A percentile compares a stretch with the other conserved stretches of the same genome.
phyloP scores from a whole-genome alignment of 805 yeast species.

The Lachancea cidri region DNA sequence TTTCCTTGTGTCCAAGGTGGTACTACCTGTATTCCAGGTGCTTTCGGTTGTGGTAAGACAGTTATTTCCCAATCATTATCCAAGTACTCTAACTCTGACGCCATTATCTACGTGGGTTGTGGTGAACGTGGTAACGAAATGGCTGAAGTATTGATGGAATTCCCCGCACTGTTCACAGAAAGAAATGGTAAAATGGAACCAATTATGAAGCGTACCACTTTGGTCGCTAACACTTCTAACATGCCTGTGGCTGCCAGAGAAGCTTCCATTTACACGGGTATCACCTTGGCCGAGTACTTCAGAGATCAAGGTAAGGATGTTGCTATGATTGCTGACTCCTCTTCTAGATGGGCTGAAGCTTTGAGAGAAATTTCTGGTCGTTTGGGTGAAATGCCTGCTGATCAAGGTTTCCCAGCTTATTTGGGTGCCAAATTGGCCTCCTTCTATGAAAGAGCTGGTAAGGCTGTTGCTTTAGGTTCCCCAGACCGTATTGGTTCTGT shows the following conservation, averaged over 20 bases:
- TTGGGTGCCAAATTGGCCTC: conserved; percentile 98
- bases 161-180: conserved; percentile 95
- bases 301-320: conserved; percentile 99
- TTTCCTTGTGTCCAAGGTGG: conserved; percentile 99
- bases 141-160: conserved; percentile 99
- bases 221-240: conserved; percentile 97
- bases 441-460: conserved; percentile 99
- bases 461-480: conserved; percentile 89
- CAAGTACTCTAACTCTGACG: conserved; percentile 95
- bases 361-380: conserved; percentile 99
- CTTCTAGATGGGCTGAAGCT: conserved; percentile 99
- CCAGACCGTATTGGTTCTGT: conserved; percentile 97
- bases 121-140: conserved; percentile 99
- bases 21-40: conserved; percentile 99
- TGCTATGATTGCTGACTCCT: conserved; percentile 99
- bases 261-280: conserved; percentile 98
- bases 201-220: conserved; percentile 97
- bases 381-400: conserved; percentile 99
- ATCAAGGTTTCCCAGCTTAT: conserved; percentile 99
- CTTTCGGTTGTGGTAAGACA: conserved; percentile 99
- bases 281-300: conserved; percentile 96
- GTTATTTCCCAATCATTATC: conserved; percentile 97
- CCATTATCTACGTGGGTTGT: conserved; percentile 89
- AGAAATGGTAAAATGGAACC: conserved; percentile 93
- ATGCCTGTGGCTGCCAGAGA: conserved; percentile 99